Conservation (phyloP, 208 protist species). For the Leishmania major region DNA sequence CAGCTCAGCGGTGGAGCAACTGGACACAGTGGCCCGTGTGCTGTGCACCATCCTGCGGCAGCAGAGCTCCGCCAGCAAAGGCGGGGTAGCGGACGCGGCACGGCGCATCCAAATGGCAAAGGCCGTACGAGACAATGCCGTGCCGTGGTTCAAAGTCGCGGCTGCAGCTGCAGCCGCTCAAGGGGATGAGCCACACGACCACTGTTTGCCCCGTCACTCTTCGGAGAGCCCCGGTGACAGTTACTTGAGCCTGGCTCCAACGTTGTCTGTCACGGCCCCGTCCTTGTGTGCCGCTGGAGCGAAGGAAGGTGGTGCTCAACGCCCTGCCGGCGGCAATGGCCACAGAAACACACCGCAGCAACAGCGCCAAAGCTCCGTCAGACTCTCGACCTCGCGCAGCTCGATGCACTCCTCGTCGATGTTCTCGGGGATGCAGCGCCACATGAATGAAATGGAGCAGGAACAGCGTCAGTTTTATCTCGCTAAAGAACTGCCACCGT, state of each 20-base stretch:
- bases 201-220: not conserved
- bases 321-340: not conserved
- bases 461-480: slow-evolving; percentile 24
- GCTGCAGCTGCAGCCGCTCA: not conserved
- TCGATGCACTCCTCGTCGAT: slow-evolving; percentile 1
- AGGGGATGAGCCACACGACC: not conserved
- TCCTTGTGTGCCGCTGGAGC: not conserved
- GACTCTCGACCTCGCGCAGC: not conserved
- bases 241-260: not conserved
- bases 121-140: slow-evolving; percentile 22
- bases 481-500: slow-evolving; percentile 21
- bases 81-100: not conserved
- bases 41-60: slow-evolving; percentile 14
- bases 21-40: slow-evolving; percentile 31
- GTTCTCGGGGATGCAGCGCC: not conserved
- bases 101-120: slow-evolving; percentile 21
- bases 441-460: slow-evolving; percentile 8
- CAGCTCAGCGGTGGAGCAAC: slow-evolving; percentile 22
- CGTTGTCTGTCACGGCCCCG: not conserved
- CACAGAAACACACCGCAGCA: not conserved
- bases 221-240: not conserved
- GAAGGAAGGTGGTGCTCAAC: slow-evolving; percentile 1
- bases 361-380: not conserved
- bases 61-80: not conserved
- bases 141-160: slow-evolving; percentile 16